Evolutionary conservation across 495 filamentous ascomycete species (phyloP), one percentile per base, ranked within the genome.

Genomic region (Penicillium salamii): DNA sequence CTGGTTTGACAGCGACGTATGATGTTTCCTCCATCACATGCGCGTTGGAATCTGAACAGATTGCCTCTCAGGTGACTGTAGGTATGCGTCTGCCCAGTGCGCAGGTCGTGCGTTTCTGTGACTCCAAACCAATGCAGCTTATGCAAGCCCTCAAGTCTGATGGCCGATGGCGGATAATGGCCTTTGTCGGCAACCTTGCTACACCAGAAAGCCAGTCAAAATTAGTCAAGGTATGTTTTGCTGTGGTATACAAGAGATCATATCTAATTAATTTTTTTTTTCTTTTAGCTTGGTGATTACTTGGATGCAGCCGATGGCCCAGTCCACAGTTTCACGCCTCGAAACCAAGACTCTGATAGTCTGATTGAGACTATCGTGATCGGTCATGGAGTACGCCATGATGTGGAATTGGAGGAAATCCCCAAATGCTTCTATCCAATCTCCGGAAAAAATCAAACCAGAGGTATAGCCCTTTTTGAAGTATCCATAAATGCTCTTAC

Each of bases 101-200:
- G 39, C 76, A 85, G 62, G 79, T 87, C 5, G 60, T 87, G 9
- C 76, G 75, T 33, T 78, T 82, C 56, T 72, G 78, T 3, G 81
- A 83, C 54, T 83, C 72, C 0, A 76, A 82, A 28, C 79, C 81
- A 4, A 70, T 76, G 66, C 80, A 83, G 41, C 65, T 86, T 23
- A 60, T 66, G 43, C 55, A 62, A 5, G 53, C 65, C 11, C 61
- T 84, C 9, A 69, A 67, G 34, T 71, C 68, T 1, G 80, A 88
- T 57, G 86, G 87, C 0, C 70, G 78, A 5, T 91, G 81, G 71
- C 65, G 85, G 1, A 63, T 89, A 39, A 75, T 90, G 62, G 29
- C 52, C 19, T 49, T 73, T 46, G 46, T 76, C 0, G 86, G 86
- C 3, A 76, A 87, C 62, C 59, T 89, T 11, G 51, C 63, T n/a